phyloP scores from a whole-genome alignment of 2,329 filamentous ascomycete species.

The Aspergillus costaricaensis region DNA sequence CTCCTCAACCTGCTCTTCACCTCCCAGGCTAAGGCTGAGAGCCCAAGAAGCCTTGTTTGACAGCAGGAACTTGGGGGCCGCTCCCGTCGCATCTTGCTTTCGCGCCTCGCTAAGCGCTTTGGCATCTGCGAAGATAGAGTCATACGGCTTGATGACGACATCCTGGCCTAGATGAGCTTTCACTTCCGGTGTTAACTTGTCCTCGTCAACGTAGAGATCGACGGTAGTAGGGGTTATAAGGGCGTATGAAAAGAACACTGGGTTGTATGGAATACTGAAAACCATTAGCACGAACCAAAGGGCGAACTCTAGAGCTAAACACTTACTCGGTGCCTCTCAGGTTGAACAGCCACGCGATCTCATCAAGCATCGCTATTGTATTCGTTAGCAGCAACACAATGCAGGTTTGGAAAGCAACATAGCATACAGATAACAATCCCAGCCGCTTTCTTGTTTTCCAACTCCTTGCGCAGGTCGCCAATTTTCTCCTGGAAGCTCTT shows the following conservation, averaged over 20 bases:
- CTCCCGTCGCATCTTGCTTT: slow-evolving; percentile 41
- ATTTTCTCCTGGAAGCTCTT: slow-evolving; percentile 83
- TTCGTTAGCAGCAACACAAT: slow-evolving; percentile 17
- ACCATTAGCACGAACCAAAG: slow-evolving; percentile 8
- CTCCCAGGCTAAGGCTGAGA: slow-evolving; percentile 79
- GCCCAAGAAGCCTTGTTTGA: slow-evolving; percentile 94
- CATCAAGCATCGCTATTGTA: slow-evolving; percentile 74
- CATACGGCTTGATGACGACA: slow-evolving; percentile 78
- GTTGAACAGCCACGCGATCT: slow-evolving; percentile 99
- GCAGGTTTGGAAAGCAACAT: not conserved
- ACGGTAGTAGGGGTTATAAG: slow-evolving; percentile 75
- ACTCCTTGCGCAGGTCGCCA: slow-evolving; percentile 80
- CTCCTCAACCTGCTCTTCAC: slow-evolving; percentile 82
- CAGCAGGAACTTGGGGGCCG: slow-evolving; percentile 70
- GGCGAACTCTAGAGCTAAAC: not conserved
- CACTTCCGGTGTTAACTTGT: slow-evolving; percentile 71
- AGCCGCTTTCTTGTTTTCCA: slow-evolving; percentile 83
- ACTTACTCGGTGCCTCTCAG: slow-evolving; percentile 79
- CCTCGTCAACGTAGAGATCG: slow-evolving; percentile 80
- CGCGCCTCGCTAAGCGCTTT: slow-evolving; percentile 59
- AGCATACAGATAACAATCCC: slow-evolving; percentile 76
- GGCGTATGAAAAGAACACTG: slow-evolving; percentile 97
- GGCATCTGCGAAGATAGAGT: slow-evolving; percentile 77
- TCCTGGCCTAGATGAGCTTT: slow-evolving; percentile 68
- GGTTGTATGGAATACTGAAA: slow-evolving; percentile 83